Evolutionary conservation across 2,329 filamentous ascomycete genomes (phyloP).

Genomic region (Pseudogymnoascus sp.): DNA sequence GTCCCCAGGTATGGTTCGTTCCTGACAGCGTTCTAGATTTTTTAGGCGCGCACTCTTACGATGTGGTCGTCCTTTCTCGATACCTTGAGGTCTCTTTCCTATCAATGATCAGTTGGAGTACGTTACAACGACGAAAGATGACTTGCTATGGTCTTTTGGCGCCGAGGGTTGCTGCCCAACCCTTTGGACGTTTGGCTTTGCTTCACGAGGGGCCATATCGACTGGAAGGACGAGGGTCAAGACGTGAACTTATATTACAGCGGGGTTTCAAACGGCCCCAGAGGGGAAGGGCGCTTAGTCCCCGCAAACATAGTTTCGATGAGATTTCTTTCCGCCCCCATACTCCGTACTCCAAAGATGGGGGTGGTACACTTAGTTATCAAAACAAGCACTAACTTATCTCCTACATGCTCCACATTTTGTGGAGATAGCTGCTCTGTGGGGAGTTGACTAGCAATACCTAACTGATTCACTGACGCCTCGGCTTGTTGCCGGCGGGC

Average conservation of each 20-base stretch:
- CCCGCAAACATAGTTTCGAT: too few species aligned
- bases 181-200: slow-evolving; percentile 21
- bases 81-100: slow-evolving; percentile 20
- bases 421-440: too few species aligned
- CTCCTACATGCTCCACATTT: too few species aligned
- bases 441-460: too few species aligned
- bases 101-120: slow-evolving; percentile 21
- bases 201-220: slow-evolving; percentile 20
- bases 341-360: too few species aligned
- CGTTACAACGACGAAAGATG: slow-evolving; percentile 13
- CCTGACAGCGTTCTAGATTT: slow-evolving; percentile 9
- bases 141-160: slow-evolving; percentile 19
- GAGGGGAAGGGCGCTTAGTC: too few species aligned
- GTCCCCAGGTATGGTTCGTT: slow-evolving; percentile 15
- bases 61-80: slow-evolving; percentile 20
- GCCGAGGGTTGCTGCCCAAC: slow-evolving; percentile 18
- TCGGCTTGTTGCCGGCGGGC: too few species aligned
- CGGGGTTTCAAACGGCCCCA: not conserved
- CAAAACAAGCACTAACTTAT: too few species aligned
- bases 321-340: too few species aligned
- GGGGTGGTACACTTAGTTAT: too few species aligned
- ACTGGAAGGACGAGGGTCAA: slow-evolving; percentile 17
- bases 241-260: slow-evolving; percentile 16
- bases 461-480: too few species aligned
- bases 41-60: slow-evolving; percentile 18